Evolutionary conservation across 768 basidiomycete species (phyloP).

Genomic region (Russula emetica): DNA sequence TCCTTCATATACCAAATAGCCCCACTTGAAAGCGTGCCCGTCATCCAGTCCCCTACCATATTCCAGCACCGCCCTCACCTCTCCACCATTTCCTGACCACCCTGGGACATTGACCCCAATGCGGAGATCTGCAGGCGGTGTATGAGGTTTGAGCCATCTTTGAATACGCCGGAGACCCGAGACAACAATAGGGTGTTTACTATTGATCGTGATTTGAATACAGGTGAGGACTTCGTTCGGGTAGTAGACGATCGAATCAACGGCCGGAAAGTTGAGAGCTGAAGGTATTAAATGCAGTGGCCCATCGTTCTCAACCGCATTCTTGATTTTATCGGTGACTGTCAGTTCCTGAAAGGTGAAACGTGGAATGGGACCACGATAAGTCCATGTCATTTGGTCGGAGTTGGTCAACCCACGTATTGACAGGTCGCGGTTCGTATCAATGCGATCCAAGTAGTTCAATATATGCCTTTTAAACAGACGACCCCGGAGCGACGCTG

Average conservation of each 20-base stretch:
- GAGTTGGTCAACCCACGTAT: neutral
- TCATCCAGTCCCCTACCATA: too few relatives aligned
- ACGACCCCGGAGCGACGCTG: neutral
- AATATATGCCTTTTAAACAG: neutral
- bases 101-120: too few relatives aligned
- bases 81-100: too few relatives aligned
- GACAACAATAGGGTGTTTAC: neutral
- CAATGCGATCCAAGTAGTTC: neutral
- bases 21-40: too few relatives aligned
- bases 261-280: neutral
- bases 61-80: too few relatives aligned
- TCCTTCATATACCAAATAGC: too few relatives aligned
- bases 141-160: neutral
- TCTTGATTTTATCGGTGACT: too few relatives aligned
- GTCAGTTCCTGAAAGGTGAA: neutral
- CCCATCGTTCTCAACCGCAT: too few relatives aligned
- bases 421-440: neutral
- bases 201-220: neutral
- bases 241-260: neutral
- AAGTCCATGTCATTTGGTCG: neutral
- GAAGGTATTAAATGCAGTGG: neutral
- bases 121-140: too few relatives aligned
- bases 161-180: neutral
- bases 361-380: neutral
- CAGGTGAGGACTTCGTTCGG: neutral